These are phyloP conservation scores for Candida buenavistaensis DNA, from an alignment of 1,139 yeast genomes.

Conservation along the genomic window DNA sequence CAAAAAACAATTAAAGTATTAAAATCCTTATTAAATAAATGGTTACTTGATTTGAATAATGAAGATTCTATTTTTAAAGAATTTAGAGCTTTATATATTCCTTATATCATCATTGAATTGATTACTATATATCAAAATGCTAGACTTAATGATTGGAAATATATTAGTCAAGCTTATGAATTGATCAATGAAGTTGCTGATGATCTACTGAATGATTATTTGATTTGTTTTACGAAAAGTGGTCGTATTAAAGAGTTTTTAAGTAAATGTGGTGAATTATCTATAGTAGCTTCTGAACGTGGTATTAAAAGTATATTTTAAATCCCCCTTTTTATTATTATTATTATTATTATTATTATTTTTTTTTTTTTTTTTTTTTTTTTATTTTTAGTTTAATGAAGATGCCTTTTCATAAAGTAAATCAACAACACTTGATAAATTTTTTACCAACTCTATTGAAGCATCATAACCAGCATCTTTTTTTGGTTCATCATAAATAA, in stretches of 20 bases:
- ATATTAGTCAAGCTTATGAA: slow-evolving; percentile 54
- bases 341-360: slow-evolving; percentile 7
- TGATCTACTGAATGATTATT: slow-evolving; percentile 39
- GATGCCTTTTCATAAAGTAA: slow-evolving; percentile 92
- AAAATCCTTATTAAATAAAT: slow-evolving; percentile 26
- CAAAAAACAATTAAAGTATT: slow-evolving; percentile 36
- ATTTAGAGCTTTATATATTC: slow-evolving; percentile 70
- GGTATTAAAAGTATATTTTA: slow-evolving; percentile 34
- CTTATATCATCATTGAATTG: slow-evolving; percentile 65
- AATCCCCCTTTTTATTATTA: no score
- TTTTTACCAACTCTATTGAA: slow-evolving; percentile 81
- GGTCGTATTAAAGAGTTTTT: slow-evolving; percentile 67
- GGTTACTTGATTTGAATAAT: slow-evolving; percentile 29
- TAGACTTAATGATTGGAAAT: slow-evolving; percentile 36
- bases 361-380: neutral
- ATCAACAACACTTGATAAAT: slow-evolving; percentile 87
- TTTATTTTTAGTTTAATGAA: slow-evolving; percentile 49
- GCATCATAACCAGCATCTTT: slow-evolving; percentile 88
- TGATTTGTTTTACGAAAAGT: slow-evolving; percentile 55
- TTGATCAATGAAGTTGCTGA: slow-evolving; percentile 54
- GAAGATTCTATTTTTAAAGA: slow-evolving; percentile 33
- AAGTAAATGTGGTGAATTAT: slow-evolving; percentile 55
- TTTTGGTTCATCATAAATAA: slow-evolving; percentile 85
- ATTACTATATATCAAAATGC: slow-evolving; percentile 53
- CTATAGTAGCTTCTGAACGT: slow-evolving; percentile 47